phyloP scores from a whole-genome alignment of 257 asterid genomes.

The Paraleonurus japonicus region DNA sequence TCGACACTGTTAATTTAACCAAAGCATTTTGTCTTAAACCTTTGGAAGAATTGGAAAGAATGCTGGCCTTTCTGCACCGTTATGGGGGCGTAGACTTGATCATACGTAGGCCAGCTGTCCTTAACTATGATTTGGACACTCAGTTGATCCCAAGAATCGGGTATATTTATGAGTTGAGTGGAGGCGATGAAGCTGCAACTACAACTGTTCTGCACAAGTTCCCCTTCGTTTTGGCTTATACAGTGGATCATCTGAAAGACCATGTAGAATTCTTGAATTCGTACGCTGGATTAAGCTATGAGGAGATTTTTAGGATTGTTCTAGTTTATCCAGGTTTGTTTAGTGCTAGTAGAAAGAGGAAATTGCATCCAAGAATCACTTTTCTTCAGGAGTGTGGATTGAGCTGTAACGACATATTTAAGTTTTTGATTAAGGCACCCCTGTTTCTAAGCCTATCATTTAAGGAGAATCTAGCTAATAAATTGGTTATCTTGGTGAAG shows the following conservation, averaged over 20 bases:
- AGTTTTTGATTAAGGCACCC: constrained; percentile 76
- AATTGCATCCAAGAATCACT: constrained; percentile 74
- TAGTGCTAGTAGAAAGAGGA: constrained; percentile 79
- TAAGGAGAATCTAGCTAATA: constrained; percentile 62
- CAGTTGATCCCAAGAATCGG: constrained; percentile 77
- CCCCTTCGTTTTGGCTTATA: constrained; percentile 71
- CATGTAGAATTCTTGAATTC: constrained; percentile 75
- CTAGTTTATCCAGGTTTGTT: constrained; percentile 71
- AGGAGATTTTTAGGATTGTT: constrained; percentile 68
- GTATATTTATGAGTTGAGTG: constrained; percentile 63
- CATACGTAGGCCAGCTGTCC: constrained; percentile 71
- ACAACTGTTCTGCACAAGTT: constrained; percentile 54
- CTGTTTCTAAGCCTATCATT: constrained; percentile 74
- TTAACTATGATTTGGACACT: constrained; percentile 60
- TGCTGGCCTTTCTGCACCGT: constrained; percentile 57
- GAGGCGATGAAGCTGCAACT: constrained; percentile 57
- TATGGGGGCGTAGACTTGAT: constrained; percentile 69
- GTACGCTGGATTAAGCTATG: constrained; percentile 63
- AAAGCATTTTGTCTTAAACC: constrained; percentile 69
- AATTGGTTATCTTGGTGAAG: constrained; percentile 67
- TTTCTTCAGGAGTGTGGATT: constrained; percentile 81
- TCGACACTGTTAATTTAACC: constrained; percentile 56
- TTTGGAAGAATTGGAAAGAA: constrained; percentile 54
- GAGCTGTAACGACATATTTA: constrained; percentile 57
- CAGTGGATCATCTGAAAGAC: constrained; percentile 64